Evolutionary conservation across 2,329 filamentous ascomycete genomes (phyloP), one percentile per base, ranked within the genome.

Genomic region (Nemania abortiva): DNA sequence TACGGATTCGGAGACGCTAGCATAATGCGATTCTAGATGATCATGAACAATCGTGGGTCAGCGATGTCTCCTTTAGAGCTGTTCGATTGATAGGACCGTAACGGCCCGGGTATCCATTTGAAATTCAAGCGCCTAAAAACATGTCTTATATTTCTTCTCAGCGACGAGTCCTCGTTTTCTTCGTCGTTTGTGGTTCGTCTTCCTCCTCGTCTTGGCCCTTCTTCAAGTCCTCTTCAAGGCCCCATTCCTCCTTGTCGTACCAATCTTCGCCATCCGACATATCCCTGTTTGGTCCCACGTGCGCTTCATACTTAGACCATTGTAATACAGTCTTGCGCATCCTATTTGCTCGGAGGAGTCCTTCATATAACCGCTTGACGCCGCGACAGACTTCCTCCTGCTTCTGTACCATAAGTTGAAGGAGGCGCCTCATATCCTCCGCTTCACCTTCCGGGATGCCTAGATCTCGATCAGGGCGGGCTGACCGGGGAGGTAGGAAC

Each of bases 231-330:
- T 92, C 91, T 9, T 88, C 86, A 57, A 96, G 79, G 0, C 88
- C 88, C 92, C 92, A 95, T 81, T 93, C 91, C 62, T 93, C 91
- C 76, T 88, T 88, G 79, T 97, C 93, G 77, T 94, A 95, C 92
- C 92, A 97, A 78, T 97, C 93, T 82, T 97, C 93, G 11, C 92
- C 92, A 77, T 97, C 93, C 59, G 91, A 94, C 90, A 96, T 90
- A 79, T 95, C 92, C 58, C 90, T 80, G 77, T 90, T 89, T 20
- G 83, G 77, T 1, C 89, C 88, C 61, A 84, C 85, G 75, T 95
- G 93, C 24, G 87, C 92, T 81, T 95, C 93, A 1, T 93, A 91
- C 78, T 94, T 93, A 73, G 90, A 87, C 90, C 92, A 94, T 73
- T 88, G 87, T 77, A 91, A 86, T 2, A 96, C 92, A 22, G 89